These are phyloP conservation scores for Solanum paucissectum DNA, from an alignment of 257 asterid species.

Conservation along the genomic window DNA sequence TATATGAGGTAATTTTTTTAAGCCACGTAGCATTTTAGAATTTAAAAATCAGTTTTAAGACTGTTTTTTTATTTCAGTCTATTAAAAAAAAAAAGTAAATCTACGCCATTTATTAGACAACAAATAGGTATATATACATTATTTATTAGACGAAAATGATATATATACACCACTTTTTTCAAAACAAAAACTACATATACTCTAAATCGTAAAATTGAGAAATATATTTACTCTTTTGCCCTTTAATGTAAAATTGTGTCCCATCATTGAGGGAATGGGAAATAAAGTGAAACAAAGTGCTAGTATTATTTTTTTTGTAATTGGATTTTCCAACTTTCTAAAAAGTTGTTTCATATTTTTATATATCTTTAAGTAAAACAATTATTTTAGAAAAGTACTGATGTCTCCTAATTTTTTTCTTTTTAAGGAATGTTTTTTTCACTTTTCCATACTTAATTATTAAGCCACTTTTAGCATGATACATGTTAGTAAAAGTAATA, in stretches of 20 bases:
- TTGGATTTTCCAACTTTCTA: neutral
- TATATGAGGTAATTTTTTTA: too few relatives aligned
- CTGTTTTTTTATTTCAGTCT: neutral
- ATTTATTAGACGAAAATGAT: neutral
- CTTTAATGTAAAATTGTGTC: neutral
- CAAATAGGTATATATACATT: neutral
- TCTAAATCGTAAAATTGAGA: neutral
- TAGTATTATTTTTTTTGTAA: too few relatives aligned
- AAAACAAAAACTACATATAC: too few relatives aligned
- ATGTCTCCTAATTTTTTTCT: too few relatives aligned
- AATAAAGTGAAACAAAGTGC: too few relatives aligned
- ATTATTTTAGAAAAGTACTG: neutral
- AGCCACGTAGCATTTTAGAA: too few relatives aligned
- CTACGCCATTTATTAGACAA: neutral
- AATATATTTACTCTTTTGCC: too few relatives aligned
- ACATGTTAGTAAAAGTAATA: neutral
- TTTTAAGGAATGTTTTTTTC: too few relatives aligned
- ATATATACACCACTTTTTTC: neutral
- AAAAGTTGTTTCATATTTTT: too few relatives aligned
- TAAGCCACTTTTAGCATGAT: neutral
- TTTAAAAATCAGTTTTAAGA: neutral
- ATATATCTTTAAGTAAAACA: too few relatives aligned
- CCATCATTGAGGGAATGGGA: neutral
- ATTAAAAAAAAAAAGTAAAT: too few relatives aligned
- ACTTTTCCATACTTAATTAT: neutral